A percentile compares a stretch with the other conserved stretches of the same genome.
Conservation (phyloP, 1,284 basidiomycete genomes). For the Fomitopsis betulina region DNA sequence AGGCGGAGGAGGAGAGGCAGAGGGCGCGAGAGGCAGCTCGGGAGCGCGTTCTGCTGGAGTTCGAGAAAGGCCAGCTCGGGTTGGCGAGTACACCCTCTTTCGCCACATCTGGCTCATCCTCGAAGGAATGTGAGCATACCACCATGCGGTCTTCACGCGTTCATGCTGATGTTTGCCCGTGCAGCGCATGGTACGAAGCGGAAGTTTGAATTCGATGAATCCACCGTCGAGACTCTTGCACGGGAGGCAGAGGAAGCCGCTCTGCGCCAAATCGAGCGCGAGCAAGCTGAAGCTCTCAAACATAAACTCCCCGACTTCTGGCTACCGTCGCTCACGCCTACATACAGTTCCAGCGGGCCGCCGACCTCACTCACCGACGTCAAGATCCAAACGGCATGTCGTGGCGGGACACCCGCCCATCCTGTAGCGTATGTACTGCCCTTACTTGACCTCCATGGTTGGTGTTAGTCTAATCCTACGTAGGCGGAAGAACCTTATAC, state of each 20-base stretch:
- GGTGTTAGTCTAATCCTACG: neutral
- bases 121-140: slow-evolving; percentile 32
- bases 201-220: slow-evolving; percentile 74
- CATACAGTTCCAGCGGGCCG: slow-evolving; percentile 59
- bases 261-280: slow-evolving; percentile 73
- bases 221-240: slow-evolving; percentile 65
- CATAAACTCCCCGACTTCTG: slow-evolving; percentile 93
- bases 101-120: slow-evolving; percentile 32
- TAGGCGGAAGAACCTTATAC: slow-evolving; percentile 72
- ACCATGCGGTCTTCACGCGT: neutral
- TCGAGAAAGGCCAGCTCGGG: slow-evolving; percentile 79
- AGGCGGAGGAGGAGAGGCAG: slow-evolving; percentile 70
- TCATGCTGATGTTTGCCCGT: neutral
- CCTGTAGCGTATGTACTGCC: slow-evolving; percentile 56
- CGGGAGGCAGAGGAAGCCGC: slow-evolving; percentile 84
- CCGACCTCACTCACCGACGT: slow-evolving; percentile 69
- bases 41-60: slow-evolving; percentile 81
- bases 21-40: slow-evolving; percentile 68
- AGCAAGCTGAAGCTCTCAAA: slow-evolving; percentile 80
- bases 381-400: slow-evolving; percentile 84
- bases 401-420: slow-evolving; percentile 72
- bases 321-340: slow-evolving; percentile 86
- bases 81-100: slow-evolving; percentile 39
- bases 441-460: neutral
- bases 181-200: slow-evolving; percentile 60